Conservation (phyloP, 192 early-diverging fungal species). For the Lobosporangium transversale region DNA sequence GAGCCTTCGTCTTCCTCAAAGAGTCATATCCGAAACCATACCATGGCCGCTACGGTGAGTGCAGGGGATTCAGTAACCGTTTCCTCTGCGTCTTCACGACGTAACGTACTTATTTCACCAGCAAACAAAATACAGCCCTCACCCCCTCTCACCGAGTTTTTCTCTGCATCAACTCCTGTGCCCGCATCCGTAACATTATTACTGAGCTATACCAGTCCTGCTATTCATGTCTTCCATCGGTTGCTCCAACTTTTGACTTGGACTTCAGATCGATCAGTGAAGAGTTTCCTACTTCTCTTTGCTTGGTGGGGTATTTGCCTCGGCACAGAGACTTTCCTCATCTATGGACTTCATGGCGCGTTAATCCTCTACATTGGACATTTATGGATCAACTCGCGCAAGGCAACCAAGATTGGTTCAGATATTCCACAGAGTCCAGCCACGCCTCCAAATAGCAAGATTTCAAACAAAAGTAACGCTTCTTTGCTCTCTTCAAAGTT, state of each 20-base stretch:
- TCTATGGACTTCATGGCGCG: slow-evolving; percentile 44
- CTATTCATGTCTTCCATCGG: slow-evolving; percentile 47
- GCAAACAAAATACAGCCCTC: slow-evolving; percentile 17
- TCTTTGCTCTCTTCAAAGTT: slow-evolving; percentile 13
- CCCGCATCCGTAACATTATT: slow-evolving; percentile 55
- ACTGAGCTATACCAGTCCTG: slow-evolving; percentile 51
- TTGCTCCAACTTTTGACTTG: slow-evolving; percentile 56
- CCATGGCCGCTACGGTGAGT: slow-evolving; percentile 22
- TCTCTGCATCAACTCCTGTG: slow-evolving; percentile 54
- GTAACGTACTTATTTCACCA: slow-evolving; percentile 10
- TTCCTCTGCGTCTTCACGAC: not conserved
- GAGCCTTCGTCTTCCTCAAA: slow-evolving; percentile 33
- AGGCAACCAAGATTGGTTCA: slow-evolving; percentile 14
- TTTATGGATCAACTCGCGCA: slow-evolving; percentile 51
- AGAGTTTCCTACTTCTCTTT: slow-evolving; percentile 56
- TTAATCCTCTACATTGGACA: slow-evolving; percentile 43
- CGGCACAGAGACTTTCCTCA: slow-evolving; percentile 46
- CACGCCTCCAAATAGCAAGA: slow-evolving; percentile 21
- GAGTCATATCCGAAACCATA: not conserved
- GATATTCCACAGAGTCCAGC: slow-evolving; percentile 25
- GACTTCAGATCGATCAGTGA: slow-evolving; percentile 51
- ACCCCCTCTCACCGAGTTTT: slow-evolving; percentile 53
- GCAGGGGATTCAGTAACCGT: not conserved
- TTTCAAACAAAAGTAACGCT: slow-evolving; percentile 19
- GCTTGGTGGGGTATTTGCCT: slow-evolving; percentile 59